Percentiles rank a stretch among this genome's conserved stretches.
phyloP scores from a whole-genome alignment of 169 alveolate species.

The Plasmodium inui region DNA sequence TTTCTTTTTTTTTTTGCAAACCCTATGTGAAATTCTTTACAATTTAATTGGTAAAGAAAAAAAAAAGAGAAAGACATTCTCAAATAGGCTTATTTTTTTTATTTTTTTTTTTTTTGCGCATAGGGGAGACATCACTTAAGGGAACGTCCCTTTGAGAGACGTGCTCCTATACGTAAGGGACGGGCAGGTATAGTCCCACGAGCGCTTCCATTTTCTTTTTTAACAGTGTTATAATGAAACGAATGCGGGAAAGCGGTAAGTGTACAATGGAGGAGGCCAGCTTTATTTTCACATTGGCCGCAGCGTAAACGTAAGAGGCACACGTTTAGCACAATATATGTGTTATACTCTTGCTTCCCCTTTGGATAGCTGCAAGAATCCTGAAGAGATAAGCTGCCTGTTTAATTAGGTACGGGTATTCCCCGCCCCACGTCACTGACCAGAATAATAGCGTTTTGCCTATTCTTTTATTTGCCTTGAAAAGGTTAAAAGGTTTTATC shows the following conservation, averaged over 20 bases:
- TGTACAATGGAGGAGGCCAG: neutral
- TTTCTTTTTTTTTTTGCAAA: neutral
- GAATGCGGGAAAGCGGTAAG: neutral
- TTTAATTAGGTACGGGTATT: neutral
- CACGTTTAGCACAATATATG: neutral
- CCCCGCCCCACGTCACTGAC: neutral
- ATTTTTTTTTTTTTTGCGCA: neutral
- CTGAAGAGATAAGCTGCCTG: neutral
- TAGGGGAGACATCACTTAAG: neutral
- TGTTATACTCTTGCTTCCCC: neutral
- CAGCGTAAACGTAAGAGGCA: neutral
- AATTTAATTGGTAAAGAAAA: neutral
- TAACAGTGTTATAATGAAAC: neutral
- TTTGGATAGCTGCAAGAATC: neutral
- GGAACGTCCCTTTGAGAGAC: neutral
- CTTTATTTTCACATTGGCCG: neutral
- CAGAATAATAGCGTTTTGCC: neutral
- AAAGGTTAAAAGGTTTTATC: conserved; percentile 5
- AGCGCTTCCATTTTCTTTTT: neutral
- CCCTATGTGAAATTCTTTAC: neutral
- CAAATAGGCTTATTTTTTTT: neutral
- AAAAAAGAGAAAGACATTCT: neutral
- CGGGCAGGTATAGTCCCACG: neutral
- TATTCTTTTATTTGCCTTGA: neutral
- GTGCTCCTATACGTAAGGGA: neutral